phyloP scores from a whole-genome alignment of 2,329 filamentous ascomycete genomes.

The Pseudopyricularia cyperi region DNA sequence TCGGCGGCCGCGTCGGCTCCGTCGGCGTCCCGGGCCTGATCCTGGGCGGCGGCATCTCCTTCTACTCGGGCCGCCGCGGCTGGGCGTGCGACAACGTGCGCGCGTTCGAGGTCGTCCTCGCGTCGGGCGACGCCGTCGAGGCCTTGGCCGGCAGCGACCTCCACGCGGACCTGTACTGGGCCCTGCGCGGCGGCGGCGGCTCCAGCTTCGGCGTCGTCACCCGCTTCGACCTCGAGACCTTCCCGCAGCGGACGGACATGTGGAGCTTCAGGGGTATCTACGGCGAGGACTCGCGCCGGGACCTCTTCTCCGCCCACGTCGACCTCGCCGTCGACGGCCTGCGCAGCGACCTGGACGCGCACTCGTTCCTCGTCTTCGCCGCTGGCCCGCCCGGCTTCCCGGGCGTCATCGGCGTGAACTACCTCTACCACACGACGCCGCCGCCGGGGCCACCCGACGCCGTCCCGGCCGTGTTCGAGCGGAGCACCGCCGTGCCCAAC shows the following conservation, averaged over 20 bases:
- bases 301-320: background rate
- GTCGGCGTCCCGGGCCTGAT: conserved; percentile 33
- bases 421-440: background rate
- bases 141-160: conserved; percentile 21
- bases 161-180: conserved; percentile 36
- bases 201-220: conserved; percentile 42
- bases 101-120: conserved; percentile 38
- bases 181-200: conserved; percentile 41
- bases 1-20: conserved; percentile 30
- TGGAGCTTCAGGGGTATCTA: conserved; percentile 29
- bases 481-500: conserved; percentile 11
- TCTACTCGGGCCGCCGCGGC: conserved; percentile 35
- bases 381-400: background rate
- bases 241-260: conserved; percentile 23
- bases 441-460: conserved; percentile 3
- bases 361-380: background rate
- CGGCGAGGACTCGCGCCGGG: conserved; percentile 15
- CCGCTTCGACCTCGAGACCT: conserved; percentile 27
- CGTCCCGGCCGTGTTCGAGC: conserved; percentile 13
- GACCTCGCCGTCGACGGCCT: background rate
- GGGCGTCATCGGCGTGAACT: background rate
- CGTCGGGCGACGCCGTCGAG: conserved; percentile 31
- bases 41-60: conserved; percentile 41
- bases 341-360: background rate
- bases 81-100: conserved; percentile 35